phyloP scores from a whole-genome alignment of 495 filamentous ascomycete species.

The Penicillium macrosclerotiorum region DNA sequence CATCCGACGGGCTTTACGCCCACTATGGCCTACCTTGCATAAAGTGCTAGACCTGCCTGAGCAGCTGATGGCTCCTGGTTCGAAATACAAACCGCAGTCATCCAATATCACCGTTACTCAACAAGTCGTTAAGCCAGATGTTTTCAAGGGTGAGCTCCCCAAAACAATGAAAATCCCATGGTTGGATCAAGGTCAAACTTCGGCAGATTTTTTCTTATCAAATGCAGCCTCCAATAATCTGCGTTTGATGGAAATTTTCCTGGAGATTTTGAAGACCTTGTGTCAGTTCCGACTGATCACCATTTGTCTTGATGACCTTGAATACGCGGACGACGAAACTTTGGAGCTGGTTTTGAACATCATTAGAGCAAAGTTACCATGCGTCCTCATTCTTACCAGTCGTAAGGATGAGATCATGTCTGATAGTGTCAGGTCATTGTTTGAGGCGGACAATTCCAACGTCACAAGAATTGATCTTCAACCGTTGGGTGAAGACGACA shows the following conservation, averaged over 20 bases:
- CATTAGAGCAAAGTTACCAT: slow-evolving; percentile 66
- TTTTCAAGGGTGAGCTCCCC: slow-evolving; percentile 30
- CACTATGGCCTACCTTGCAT: slow-evolving; percentile 76
- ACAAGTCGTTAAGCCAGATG: slow-evolving; percentile 26
- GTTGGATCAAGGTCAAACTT: slow-evolving; percentile 48
- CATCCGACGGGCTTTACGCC: slow-evolving; percentile 67
- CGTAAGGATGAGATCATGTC: slow-evolving; percentile 41
- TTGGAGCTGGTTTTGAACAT: slow-evolving; percentile 75
- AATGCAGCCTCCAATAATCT: slow-evolving; percentile 71
- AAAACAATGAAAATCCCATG: slow-evolving; percentile 35
- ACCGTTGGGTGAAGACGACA: slow-evolving; percentile 70
- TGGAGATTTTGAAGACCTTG: slow-evolving; percentile 79
- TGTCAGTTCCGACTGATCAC: slow-evolving; percentile 77
- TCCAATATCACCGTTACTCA: slow-evolving; percentile 30
- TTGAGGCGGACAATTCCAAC: slow-evolving; percentile 42
- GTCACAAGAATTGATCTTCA: slow-evolving; percentile 64
- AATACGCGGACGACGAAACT: slow-evolving; percentile 83
- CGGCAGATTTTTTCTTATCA: slow-evolving; percentile 68
- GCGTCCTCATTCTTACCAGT: slow-evolving; percentile 67
- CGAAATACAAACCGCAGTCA: slow-evolving; percentile 37
- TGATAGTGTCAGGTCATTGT: slow-evolving; percentile 38
- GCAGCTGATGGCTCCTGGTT: slow-evolving; percentile 56
- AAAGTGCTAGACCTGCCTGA: slow-evolving; percentile 77
- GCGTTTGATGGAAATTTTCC: slow-evolving; percentile 76
- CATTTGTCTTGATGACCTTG: slow-evolving; percentile 80